Percentiles rank a stretch among this genome's conserved stretches.
Conservation (phyloP, 345 rosid genomes). For the Eucalyptus shirleyi region DNA sequence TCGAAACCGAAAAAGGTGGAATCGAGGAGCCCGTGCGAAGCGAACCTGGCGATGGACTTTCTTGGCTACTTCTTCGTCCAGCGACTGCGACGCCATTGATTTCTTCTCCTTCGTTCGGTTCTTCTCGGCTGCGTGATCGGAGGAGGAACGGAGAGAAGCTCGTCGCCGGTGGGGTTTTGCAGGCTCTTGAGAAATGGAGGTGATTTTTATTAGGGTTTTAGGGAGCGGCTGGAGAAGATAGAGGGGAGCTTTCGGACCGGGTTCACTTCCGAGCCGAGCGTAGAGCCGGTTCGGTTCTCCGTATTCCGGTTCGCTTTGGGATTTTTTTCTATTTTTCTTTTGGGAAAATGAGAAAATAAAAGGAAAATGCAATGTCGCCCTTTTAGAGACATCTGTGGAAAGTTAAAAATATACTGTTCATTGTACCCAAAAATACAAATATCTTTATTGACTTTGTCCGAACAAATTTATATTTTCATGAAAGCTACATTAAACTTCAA, state of each 20-base stretch:
- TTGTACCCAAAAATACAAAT: background rate
- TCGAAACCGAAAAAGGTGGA: background rate
- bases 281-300: background rate
- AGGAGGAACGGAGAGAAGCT: background rate
- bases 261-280: background rate
- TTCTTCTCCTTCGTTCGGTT: too few species aligned
- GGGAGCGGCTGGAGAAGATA: background rate
- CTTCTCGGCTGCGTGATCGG: background rate
- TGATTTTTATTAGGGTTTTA: background rate
- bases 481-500: background rate
- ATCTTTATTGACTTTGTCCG: background rate
- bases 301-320: background rate
- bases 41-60: slow-evolving; percentile 59
- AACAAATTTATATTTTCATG: background rate
- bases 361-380: background rate
- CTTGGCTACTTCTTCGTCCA: slow-evolving; percentile 50
- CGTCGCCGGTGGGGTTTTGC: background rate
- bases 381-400: background rate
- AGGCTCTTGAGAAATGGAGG: background rate
- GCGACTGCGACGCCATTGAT: slow-evolving; percentile 46
- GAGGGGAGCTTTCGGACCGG: background rate
- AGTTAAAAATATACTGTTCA: background rate
- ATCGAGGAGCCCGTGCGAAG: background rate
- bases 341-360: background rate
- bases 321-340: background rate